Evolutionary conservation across 2,329 filamentous ascomycete genomes (phyloP).

Genomic region (Cytospora piceae): DNA sequence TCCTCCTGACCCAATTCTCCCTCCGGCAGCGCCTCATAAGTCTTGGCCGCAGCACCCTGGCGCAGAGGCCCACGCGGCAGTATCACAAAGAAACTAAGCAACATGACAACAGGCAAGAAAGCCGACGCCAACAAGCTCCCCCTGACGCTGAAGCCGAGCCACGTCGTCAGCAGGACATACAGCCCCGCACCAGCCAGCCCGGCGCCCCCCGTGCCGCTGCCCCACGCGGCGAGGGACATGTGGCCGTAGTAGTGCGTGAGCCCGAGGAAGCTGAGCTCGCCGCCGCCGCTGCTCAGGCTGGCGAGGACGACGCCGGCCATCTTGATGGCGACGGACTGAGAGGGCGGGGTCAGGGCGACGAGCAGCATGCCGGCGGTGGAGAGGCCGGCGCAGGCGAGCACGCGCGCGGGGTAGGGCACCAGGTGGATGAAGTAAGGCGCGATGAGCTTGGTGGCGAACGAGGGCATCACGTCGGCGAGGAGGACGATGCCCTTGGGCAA

Average conservation of each 20-base stretch:
- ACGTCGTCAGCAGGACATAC: slow-evolving; percentile 85
- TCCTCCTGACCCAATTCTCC: slow-evolving; percentile 44
- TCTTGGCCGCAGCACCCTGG: slow-evolving; percentile 47
- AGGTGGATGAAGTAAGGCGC: slow-evolving; percentile 93
- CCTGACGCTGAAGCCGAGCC: slow-evolving; percentile 73
- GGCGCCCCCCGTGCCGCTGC: slow-evolving; percentile 87
- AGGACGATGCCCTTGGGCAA: slow-evolving; percentile 92
- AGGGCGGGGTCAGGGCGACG: slow-evolving; percentile 75
- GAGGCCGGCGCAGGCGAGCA: slow-evolving; percentile 73
- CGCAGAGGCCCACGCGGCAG: slow-evolving; percentile 70
- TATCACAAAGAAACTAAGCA: slow-evolving; percentile 82
- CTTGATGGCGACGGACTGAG: slow-evolving; percentile 70
- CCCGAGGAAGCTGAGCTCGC: slow-evolving; percentile 88
- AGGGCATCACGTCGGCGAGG: slow-evolving; percentile 88
- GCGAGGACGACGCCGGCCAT: slow-evolving; percentile 83
- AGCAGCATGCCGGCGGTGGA: slow-evolving; percentile 88
- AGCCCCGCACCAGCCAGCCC: slow-evolving; percentile 84
- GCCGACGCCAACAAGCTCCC: slow-evolving; percentile 77
- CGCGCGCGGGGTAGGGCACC: slow-evolving; percentile 77
- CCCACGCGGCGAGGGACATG: slow-evolving; percentile 87
- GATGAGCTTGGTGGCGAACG: slow-evolving; percentile 83
- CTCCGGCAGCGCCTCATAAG: slow-evolving; percentile 58
- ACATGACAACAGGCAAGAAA: slow-evolving; percentile 79
- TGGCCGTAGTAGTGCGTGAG: slow-evolving; percentile 92
- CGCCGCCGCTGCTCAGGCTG: slow-evolving; percentile 81